phyloP scores from a whole-genome alignment of 2,329 filamentous ascomycete genomes.

The Penicillium decumbens region DNA sequence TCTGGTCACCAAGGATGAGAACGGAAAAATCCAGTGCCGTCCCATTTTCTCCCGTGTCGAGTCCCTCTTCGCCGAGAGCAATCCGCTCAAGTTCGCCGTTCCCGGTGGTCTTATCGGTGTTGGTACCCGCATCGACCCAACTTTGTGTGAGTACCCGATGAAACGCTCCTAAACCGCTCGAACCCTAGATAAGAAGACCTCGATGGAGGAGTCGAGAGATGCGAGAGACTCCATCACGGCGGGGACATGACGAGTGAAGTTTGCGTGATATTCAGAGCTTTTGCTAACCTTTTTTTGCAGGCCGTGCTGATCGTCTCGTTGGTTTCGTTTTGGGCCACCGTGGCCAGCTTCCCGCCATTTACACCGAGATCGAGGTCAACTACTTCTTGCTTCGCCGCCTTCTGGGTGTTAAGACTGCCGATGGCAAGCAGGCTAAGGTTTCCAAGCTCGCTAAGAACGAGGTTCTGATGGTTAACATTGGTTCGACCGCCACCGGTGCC shows the following conservation, averaged over 20 bases:
- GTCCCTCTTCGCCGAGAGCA: slow-evolving; percentile 93
- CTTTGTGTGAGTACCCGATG: slow-evolving; percentile 53
- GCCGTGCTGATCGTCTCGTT: slow-evolving; percentile 84
- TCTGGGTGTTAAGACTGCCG: slow-evolving; percentile 93
- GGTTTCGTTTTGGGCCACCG: slow-evolving; percentile 95
- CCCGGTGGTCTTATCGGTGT: slow-evolving; percentile 98
- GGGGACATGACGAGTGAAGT: background rate
- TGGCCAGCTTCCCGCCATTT: slow-evolving; percentile 90
- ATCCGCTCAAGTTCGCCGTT: slow-evolving; percentile 96
- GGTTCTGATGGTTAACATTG: slow-evolving; percentile 99
- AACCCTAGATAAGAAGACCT: background rate
- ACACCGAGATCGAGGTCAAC: slow-evolving; percentile 98
- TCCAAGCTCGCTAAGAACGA: slow-evolving; percentile 98
- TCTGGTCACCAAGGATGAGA: slow-evolving; percentile 92
- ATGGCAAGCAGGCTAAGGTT: slow-evolving; percentile 99
- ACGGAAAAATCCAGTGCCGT: slow-evolving; percentile 90
- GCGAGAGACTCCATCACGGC: no score
- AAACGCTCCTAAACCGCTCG: background rate
- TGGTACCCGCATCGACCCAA: slow-evolving; percentile 94
- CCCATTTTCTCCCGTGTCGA: slow-evolving; percentile 96
- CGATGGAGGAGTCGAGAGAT: background rate
- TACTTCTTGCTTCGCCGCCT: slow-evolving; percentile 95
- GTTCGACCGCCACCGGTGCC: slow-evolving; percentile 91
- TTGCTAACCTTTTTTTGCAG: background rate
- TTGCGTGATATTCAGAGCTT: background rate